Base-by-base conservation (phyloP, 768 basidiomycete species). In the Podaxis carcinomalis region DNA sequence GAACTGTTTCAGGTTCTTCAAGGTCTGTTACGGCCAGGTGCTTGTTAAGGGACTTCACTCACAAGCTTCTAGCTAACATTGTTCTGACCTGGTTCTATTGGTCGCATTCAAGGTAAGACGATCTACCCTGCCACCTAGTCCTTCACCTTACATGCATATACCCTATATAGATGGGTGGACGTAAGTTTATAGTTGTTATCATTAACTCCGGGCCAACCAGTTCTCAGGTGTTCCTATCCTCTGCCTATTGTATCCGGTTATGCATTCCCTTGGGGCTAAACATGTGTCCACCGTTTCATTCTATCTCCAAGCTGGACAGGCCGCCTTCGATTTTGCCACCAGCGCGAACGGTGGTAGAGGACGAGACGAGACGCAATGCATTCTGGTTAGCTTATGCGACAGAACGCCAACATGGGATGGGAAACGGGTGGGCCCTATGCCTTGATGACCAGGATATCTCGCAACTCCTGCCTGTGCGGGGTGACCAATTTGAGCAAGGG, bases 391-490 rank as follows among this genome's bases (percentile, higher is more conserved):
- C 87, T 7, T 91, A 90, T 68, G 78, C 85, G 5, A 75, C 79
- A 49, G 90, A 92, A 64, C 83, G 89, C 27, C 80, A 86, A 62
- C 82, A 84, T 59, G 84, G 87, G 4, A 81, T 80, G 62, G 83
- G 83, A 35, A 90, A 89, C 65, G 86, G 85, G 19, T 92, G 89
- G 84, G 85, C 89, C 0, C 75, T 84, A 62, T 80, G 79, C 61
- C 73, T 92, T 9, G 90, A 92, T 63, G 90, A 92, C 68, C 79
- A 84, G 62, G 89, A 90, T 66, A 78, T 92, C 19, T 84, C 85
- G 21, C 89, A 91, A 62, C 70, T 89, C 19, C 77, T 92, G 25
- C 89, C 90, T 1, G 76, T 88, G 14, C 79, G 83, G 44, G 79
- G 78, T 6, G 82, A 84, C 39, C 77, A 83, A 35, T 88, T 86